Conservation (phyloP, 345 rosid genomes). For the Ailanthus altissimus region DNA sequence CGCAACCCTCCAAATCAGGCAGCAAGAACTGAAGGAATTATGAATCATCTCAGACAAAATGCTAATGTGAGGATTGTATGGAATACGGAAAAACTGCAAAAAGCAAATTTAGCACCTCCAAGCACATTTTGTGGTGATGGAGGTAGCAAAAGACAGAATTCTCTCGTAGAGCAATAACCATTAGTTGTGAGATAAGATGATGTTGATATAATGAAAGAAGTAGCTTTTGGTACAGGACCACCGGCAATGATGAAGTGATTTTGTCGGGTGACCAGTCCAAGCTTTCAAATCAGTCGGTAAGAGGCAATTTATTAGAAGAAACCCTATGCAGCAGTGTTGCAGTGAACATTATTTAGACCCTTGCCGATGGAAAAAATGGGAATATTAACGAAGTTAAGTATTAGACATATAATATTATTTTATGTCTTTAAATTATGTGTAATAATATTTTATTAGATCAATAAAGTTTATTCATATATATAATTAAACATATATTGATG, state of each 20-base stretch:
- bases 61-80: constrained; percentile 24
- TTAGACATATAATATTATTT: too few relatives aligned
- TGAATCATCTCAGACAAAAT: constrained; percentile 44
- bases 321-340: constrained; percentile 14
- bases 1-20: constrained; percentile 22
- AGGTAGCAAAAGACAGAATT: constrained; percentile 28
- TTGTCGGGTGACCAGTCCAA: constrained; percentile 18
- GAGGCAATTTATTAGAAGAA: constrained; percentile 17
- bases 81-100: constrained; percentile 27
- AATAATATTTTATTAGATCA: too few relatives aligned
- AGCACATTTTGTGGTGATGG: constrained; percentile 19
- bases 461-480: too few relatives aligned
- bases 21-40: constrained; percentile 42
- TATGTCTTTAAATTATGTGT: too few relatives aligned
- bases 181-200: constrained; percentile 21
- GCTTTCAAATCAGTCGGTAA: constrained; percentile 22
- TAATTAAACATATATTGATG: too few relatives aligned
- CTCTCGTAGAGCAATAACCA: constrained; percentile 29
- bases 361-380: constrained; percentile 8
- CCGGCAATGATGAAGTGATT: constrained; percentile 4
- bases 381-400: background rate
- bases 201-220: constrained; percentile 20
- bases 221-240: constrained; percentile 10
- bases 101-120: constrained; percentile 11
- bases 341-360: background rate